phyloP scores from a whole-genome alignment of 331 rosid genomes.

The Pyrus hybrid region DNA sequence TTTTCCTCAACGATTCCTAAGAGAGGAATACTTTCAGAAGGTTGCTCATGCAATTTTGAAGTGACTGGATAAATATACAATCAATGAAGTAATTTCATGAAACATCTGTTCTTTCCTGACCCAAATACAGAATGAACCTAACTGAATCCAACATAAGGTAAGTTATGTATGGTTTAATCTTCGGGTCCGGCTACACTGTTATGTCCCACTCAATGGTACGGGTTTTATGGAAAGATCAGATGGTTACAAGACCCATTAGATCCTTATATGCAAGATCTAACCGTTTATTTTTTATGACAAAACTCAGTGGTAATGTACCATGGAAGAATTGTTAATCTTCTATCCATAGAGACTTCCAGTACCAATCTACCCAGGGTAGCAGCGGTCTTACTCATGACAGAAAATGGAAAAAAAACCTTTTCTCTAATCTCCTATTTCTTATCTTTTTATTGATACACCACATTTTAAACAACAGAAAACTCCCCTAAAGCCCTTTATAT shows the following conservation, averaged over 20 bases:
- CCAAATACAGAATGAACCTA: background rate
- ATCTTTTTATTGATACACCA: no score
- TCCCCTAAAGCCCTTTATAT: background rate
- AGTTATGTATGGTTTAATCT: background rate
- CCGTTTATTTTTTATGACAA: no score
- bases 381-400: background rate
- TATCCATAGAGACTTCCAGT: background rate
- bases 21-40: background rate
- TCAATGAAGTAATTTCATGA: background rate
- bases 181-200: no score
- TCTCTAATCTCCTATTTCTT: background rate
- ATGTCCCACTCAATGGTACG: no score
- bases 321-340: no score
- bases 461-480: background rate
- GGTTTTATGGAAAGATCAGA: no score
- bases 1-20: background rate
- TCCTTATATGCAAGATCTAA: no score
- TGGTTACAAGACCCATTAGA: no score
- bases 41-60: background rate
- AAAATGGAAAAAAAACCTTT: background rate
- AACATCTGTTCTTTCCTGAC: background rate
- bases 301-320: no score
- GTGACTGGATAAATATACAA: background rate
- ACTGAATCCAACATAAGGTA: background rate
- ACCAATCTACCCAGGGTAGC: background rate